phyloP scores from a whole-genome alignment of 345 rosid genomes.

The Syzygium oleosum region DNA sequence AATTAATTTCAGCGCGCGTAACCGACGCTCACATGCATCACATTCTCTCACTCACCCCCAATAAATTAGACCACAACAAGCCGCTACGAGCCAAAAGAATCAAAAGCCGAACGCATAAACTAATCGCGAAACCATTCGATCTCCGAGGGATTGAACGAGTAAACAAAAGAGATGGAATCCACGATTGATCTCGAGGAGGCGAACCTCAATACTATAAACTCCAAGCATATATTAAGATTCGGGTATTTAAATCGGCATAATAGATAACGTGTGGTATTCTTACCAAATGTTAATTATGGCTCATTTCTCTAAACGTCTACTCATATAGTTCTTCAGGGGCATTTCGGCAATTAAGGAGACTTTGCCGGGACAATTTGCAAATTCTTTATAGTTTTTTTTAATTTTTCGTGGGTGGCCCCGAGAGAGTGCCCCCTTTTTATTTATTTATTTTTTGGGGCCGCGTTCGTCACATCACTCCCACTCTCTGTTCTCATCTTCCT shows the following conservation, averaged over 20 bases:
- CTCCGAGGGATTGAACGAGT: neutral
- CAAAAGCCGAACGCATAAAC: neutral
- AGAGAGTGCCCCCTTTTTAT: neutral
- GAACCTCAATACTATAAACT: neutral
- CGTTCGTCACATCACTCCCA: neutral
- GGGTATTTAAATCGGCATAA: neutral
- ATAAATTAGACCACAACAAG: neutral
- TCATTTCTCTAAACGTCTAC: neutral
- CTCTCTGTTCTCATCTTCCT: neutral
- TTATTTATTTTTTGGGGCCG: neutral
- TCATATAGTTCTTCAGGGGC: neutral
- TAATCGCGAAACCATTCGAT: neutral
- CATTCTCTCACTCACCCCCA: neutral
- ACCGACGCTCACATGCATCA: neutral
- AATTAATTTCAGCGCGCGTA: neutral
- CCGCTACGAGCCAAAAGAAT: neutral
- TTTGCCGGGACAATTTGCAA: neutral
- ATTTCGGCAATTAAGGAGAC: neutral
- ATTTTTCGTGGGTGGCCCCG: neutral
- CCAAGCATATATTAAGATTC: neutral
- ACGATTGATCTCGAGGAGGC: neutral
- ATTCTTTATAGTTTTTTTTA: neutral
- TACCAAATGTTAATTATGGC: neutral
- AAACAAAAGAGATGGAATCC: neutral
- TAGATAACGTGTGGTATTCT: neutral